A percentile compares a stretch with the other conserved stretches of the same genome.
phyloP scores from a whole-genome alignment of 768 basidiomycete species.

The Antrodiella citrinella region DNA sequence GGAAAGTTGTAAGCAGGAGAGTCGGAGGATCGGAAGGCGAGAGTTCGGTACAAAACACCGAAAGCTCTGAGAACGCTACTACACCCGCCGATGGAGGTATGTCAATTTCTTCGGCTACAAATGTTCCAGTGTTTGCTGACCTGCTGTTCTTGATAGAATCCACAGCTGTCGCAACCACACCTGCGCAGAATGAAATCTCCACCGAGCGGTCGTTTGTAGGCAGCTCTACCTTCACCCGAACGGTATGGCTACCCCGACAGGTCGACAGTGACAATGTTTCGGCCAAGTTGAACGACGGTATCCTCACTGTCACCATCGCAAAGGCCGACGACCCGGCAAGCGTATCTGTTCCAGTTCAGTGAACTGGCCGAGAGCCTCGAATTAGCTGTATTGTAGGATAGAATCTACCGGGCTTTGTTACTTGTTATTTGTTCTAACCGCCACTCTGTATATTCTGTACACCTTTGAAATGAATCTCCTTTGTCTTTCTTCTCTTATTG shows the following conservation, averaged over 20 bases:
- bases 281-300: conserved; percentile 62
- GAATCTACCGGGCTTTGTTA: neutral
- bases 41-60: neutral
- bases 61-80: neutral
- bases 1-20: conserved; percentile 35
- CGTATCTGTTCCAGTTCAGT: conserved; percentile 39
- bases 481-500: too few relatives aligned
- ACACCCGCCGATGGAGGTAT: neutral
- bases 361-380: conserved; percentile 2
- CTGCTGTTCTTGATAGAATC: conserved; percentile 7
- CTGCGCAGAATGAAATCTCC: conserved; percentile 39
- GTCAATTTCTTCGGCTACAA: neutral
- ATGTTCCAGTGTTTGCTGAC: conserved; percentile 2
- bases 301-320: conserved; percentile 53
- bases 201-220: conserved; percentile 54
- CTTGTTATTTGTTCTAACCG: neutral
- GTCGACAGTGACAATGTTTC: conserved; percentile 49
- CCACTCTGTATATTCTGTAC: neutral
- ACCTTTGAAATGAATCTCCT: neutral
- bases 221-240: conserved; percentile 52
- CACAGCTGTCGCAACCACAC: conserved; percentile 12
- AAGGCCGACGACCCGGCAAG: conserved; percentile 53
- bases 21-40: neutral
- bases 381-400: neutral
- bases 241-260: conserved; percentile 62